These are phyloP conservation scores for Prunus fruticosa DNA, from an alignment of 306 rosid species.

Conservation along the genomic window DNA sequence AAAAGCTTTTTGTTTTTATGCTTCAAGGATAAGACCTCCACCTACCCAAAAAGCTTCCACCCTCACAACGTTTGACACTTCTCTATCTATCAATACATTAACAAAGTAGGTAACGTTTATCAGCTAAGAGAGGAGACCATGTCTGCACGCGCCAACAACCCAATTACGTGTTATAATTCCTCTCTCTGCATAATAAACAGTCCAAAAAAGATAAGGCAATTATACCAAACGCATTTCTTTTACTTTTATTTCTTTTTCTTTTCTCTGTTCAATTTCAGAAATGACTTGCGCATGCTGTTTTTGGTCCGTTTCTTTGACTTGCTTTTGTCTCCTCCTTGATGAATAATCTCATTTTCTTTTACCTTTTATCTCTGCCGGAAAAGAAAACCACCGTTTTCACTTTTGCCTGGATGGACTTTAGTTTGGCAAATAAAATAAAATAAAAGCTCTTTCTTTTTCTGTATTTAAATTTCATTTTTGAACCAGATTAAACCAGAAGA, in stretches of 20 bases:
- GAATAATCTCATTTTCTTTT: neutral
- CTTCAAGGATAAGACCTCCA: conserved; percentile 7
- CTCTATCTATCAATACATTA: neutral
- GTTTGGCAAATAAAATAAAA: neutral
- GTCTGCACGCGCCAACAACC: neutral
- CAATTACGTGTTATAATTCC: neutral
- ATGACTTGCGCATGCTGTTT: neutral
- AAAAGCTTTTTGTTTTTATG: neutral
- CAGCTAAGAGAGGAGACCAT: neutral
- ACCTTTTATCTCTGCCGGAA: neutral
- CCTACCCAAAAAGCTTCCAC: conserved; percentile 18
- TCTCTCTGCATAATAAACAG: neutral
- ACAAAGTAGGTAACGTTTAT: conserved; percentile 1
- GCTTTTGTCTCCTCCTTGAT: neutral
- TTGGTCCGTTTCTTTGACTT: conserved; percentile 9
- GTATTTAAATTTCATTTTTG: neutral
- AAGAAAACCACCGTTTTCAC: neutral
- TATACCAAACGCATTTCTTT: neutral
- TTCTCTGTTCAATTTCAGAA: neutral
- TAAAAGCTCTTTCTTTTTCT: neutral
- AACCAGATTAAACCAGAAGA: neutral
- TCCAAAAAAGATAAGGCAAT: neutral
- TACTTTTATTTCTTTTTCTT: neutral
- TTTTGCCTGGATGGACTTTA: neutral
- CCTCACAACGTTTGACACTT: neutral